Base-by-base conservation (phyloP, 2,329 filamentous ascomycete genomes). In the Hansfordia pulvinata region DNA sequence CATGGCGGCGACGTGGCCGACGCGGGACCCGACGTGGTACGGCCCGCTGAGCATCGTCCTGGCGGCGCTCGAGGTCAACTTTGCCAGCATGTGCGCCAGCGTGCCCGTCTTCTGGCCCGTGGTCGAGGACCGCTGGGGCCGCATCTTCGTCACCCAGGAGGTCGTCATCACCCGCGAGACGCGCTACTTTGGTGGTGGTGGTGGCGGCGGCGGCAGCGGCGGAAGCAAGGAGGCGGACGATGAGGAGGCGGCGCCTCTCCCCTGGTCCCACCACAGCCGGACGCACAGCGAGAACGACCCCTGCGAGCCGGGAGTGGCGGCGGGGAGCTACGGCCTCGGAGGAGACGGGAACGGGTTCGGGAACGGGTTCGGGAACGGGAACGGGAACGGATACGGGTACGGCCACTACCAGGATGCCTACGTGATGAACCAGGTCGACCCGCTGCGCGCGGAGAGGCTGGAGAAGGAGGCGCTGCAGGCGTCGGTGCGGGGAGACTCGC, bases 321-420 rank as follows among this genome's bases (percentile, higher is more conserved):
- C 9, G 13, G 11, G 15, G 23, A 16, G 16, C n/a, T n/a, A n/a
- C n/a, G n/a, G n/a, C n/a, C n/a, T n/a, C n/a, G n/a, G n/a, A n/a
- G n/a, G n/a, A n/a, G n/a, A n/a, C n/a, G n/a, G n/a, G n/a, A n/a
- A n/a, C n/a, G n/a, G n/a, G n/a, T n/a, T n/a, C n/a, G n/a, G n/a
- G n/a, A n/a, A n/a, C n/a, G n/a, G n/a, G n/a, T n/a, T n/a, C n/a
- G n/a, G n/a, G n/a, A n/a, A n/a, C n/a, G n/a, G n/a, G n/a, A n/a
- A n/a, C n/a, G n/a, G n/a, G n/a, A n/a, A n/a, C n/a, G n/a, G n/a
- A n/a, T n/a, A n/a, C n/a, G n/a, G n/a, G n/a, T n/a, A n/a, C n/a
- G n/a, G n/a, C n/a, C 23, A 24, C 17, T 24, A 24, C 15, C 23
- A 24, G 23, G 23, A 24, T 24, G 6, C n/a, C 10, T 24, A 24